Conservation (phyloP, 1,284 basidiomycete species). For the Moniliophthora roreri region DNA sequence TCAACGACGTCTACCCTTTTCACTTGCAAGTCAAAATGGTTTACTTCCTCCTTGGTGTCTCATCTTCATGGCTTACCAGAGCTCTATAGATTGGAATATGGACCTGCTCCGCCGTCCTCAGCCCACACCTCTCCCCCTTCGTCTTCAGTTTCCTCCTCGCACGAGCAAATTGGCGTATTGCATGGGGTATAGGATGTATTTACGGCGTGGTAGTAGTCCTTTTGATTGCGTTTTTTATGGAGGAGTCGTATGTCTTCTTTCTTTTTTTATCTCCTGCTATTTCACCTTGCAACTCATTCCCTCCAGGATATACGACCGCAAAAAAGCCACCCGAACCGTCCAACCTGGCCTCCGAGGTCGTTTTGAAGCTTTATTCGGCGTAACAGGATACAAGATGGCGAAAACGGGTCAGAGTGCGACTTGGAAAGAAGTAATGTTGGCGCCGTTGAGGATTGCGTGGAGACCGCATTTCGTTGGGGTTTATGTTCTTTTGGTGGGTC, state of each 20-base stretch:
- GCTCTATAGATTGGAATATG: constrained; percentile 45
- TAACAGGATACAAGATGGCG: constrained; percentile 45
- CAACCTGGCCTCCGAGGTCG: constrained; percentile 38
- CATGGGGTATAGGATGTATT: constrained; percentile 50
- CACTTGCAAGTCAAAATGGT: constrained; percentile 59
- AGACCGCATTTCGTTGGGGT: constrained; percentile 42
- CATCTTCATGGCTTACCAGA: not conserved
- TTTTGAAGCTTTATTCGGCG: constrained; percentile 33
- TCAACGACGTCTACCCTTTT: constrained; percentile 60
- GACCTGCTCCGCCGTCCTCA: constrained; percentile 52
- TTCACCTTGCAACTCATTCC: not conserved
- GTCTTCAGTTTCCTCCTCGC: constrained; percentile 55
- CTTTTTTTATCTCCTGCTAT: not conserved
- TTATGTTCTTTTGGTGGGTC: constrained; percentile 36
- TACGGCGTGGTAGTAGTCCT: constrained; percentile 39
- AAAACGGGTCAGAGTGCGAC: constrained; percentile 35
- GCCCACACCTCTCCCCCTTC: constrained; percentile 53
- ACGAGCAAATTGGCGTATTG: constrained; percentile 51
- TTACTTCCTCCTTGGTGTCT: not conserved
- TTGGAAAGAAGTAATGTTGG: constrained; percentile 34
- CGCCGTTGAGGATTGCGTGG: constrained; percentile 40
- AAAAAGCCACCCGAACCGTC: constrained; percentile 31
- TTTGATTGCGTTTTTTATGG: constrained; percentile 41
- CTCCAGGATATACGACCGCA: constrained; percentile 47
- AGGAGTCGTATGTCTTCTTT: constrained; percentile 40